Evolutionary conservation across 306 rosid genomes (phyloP).

Genomic region (Cucumis cinereus): DNA sequence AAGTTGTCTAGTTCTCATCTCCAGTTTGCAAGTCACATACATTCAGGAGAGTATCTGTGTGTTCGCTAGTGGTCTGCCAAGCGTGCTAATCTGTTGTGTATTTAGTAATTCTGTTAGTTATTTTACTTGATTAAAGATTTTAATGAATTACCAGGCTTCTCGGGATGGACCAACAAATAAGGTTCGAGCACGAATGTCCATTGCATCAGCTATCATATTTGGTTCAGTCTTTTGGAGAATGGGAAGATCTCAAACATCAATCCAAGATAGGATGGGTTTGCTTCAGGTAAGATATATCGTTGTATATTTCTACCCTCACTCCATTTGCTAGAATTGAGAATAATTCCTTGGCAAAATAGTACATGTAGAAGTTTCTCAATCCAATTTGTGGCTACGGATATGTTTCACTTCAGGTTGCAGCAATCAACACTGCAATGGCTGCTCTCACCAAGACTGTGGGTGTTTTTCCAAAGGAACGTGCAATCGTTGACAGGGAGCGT

Average conservation of each 20-base stretch:
- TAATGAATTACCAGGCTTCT: conserved; percentile 46
- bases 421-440: conserved; percentile 95
- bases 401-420: conserved; percentile 59
- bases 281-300: conserved; percentile 67
- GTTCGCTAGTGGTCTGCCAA: background rate
- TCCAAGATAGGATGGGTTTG: conserved; percentile 97
- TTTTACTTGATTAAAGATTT: conserved; percentile 17
- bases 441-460: conserved; percentile 92
- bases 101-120: conserved; percentile 15
- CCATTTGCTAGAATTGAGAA: background rate
- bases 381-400: conserved; percentile 9
- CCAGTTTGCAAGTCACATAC: background rate
- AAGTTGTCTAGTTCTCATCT: background rate
- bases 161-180: conserved; percentile 87
- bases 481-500: conserved; percentile 86
- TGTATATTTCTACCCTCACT: background rate
- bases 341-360: background rate
- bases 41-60: background rate
- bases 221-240: conserved; percentile 96
- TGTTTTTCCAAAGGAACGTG: conserved; percentile 81
- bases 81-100: background rate
- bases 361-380: background rate
- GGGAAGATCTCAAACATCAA: conserved; percentile 91
- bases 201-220: conserved; percentile 80
- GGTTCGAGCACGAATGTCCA: conserved; percentile 86